Evolutionary conservation across 1,284 basidiomycete species (phyloP).

Genomic region (Mycocalia duriaeana): DNA sequence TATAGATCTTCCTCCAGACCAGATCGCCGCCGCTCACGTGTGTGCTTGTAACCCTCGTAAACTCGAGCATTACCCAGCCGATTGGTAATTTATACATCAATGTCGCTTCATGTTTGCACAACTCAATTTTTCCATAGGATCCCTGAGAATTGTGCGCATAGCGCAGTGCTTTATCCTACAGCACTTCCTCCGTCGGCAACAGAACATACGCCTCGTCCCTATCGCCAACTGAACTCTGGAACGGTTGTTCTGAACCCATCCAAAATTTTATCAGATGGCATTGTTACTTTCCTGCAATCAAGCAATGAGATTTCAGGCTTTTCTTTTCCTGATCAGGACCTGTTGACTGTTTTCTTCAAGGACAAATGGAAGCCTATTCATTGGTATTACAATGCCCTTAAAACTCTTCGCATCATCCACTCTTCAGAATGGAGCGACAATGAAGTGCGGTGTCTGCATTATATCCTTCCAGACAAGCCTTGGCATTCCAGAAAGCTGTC

Average conservation of each 20-base stretch:
- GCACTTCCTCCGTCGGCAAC: slow-evolving; percentile 46
- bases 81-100: slow-evolving; percentile 61
- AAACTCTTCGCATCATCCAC: slow-evolving; percentile 71
- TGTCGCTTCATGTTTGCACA: slow-evolving; percentile 3
- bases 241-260: slow-evolving; percentile 86
- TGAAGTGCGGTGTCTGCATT: slow-evolving; percentile 72
- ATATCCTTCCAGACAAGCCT: slow-evolving; percentile 73
- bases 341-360: slow-evolving; percentile 77
- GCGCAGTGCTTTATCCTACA: slow-evolving; percentile 51
- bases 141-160: slow-evolving; percentile 85
- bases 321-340: slow-evolving; percentile 90
- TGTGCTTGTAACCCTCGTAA: slow-evolving; percentile 92
- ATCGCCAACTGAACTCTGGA: slow-evolving; percentile 83
- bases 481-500: slow-evolving; percentile 51
- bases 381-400: slow-evolving; percentile 86
- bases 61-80: slow-evolving; percentile 78
- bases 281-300: slow-evolving; percentile 61
- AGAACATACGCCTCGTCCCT: slow-evolving; percentile 58
- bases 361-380: slow-evolving; percentile 72
- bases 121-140: slow-evolving; percentile 47
- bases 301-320: slow-evolving; percentile 68
- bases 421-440: slow-evolving; percentile 71
- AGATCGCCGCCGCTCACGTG: slow-evolving; percentile 84
- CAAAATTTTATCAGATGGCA: slow-evolving; percentile 38
- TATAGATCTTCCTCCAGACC: slow-evolving; percentile 56